These are phyloP conservation scores for Backusella luteola DNA, from an alignment of 192 early-diverging fungal genomes.

Conservation along the genomic window DNA sequence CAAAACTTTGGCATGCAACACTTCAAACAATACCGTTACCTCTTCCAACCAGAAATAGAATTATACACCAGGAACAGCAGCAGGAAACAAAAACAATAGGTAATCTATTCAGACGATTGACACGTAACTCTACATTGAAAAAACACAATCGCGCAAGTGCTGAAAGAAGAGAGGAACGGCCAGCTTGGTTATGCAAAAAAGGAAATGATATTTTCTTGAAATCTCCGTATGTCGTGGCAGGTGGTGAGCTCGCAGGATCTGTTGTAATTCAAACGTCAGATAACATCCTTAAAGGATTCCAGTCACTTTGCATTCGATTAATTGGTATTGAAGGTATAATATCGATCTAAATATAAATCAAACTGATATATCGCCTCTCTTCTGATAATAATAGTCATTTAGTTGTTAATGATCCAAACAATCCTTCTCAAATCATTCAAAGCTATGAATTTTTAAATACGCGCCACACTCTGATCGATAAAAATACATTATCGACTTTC, in stretches of 20 bases:
- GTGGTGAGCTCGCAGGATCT: constrained; percentile 14
- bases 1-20: background rate
- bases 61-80: background rate
- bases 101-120: constrained; percentile 3
- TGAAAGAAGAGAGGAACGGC: background rate
- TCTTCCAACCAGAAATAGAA: constrained; percentile 1
- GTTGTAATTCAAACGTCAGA: background rate
- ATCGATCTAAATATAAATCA: background rate
- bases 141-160: background rate
- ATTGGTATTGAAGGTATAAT: constrained; percentile 18
- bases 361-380: background rate
- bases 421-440: background rate
- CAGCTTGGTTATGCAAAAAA: constrained; percentile 17
- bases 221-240: constrained; percentile 20
- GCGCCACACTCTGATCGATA: background rate
- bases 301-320: background rate
- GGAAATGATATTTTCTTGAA: constrained; percentile 19
- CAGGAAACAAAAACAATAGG: background rate
- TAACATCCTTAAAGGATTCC: background rate
- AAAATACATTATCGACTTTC: background rate
- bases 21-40: background rate
- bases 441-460: background rate
- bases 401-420: background rate
- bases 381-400: background rate
- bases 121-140: constrained; percentile 7